These are phyloP conservation scores for Monilinia vaccinii-corymbosi DNA, from an alignment of 2,329 filamentous ascomycete species.

Conservation along the genomic window DNA sequence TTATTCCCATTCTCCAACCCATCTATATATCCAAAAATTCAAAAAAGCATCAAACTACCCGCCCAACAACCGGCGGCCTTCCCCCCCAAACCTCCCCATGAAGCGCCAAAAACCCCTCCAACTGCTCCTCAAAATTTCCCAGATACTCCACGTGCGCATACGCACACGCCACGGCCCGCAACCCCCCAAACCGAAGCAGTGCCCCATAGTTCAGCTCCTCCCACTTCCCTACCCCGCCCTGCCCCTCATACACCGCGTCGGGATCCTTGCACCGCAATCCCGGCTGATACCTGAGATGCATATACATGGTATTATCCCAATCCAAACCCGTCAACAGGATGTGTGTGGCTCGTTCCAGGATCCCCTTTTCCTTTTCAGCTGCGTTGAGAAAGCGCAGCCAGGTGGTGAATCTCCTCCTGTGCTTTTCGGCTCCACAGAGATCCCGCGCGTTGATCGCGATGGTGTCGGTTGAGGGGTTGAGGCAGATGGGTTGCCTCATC, in stretches of 20 bases:
- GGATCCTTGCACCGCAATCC: neutral
- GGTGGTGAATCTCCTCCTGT: neutral
- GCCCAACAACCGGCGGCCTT: neutral
- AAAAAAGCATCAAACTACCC: neutral
- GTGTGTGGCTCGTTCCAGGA: neutral
- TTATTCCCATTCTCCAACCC: neutral
- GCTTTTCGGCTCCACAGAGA: neutral
- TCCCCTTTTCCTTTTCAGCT: neutral
- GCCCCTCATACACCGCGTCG: neutral
- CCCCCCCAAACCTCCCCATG: conserved; percentile 1
- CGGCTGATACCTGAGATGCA: conserved; percentile 2
- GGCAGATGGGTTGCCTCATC: conserved; percentile 5
- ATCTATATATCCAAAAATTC: no score
- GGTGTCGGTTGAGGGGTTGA: neutral
- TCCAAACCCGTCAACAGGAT: neutral
- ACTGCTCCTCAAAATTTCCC: conserved; percentile 7
- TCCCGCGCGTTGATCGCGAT: neutral
- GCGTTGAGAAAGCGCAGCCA: neutral
- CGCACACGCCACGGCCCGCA: neutral
- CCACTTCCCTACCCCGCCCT: conserved; percentile 1
- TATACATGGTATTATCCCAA: conserved; percentile 6
- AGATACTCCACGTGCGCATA: conserved; percentile 3
- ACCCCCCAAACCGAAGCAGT: neutral
- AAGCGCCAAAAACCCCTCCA: neutral
- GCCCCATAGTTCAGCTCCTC: conserved; percentile 1